A percentile compares a stretch with the other conserved stretches of the same genome.
Evolutionary conservation across 2,329 filamentous ascomycete species (phyloP).

Genomic region (Neonectria faginata): DNA sequence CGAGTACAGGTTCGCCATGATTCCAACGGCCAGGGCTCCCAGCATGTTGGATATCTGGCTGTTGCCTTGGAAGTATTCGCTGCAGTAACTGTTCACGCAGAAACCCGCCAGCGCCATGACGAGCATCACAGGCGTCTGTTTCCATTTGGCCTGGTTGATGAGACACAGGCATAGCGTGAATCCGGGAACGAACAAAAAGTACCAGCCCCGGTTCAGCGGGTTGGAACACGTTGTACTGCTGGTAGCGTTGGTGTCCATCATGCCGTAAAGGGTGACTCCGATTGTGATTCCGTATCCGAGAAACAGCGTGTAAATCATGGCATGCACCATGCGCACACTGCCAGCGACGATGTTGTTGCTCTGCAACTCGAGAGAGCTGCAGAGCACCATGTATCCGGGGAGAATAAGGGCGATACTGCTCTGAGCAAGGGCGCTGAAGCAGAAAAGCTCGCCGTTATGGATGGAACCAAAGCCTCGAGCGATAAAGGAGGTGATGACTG

Average conservation of each 20-base stretch:
- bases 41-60: slow-evolving; percentile 82
- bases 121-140: slow-evolving; percentile 81
- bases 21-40: slow-evolving; percentile 79
- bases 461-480: slow-evolving; percentile 78
- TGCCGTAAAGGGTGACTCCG: slow-evolving; percentile 73
- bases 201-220: slow-evolving; percentile 59
- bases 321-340: slow-evolving; percentile 80
- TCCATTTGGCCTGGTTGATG: slow-evolving; percentile 85
- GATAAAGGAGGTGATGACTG: slow-evolving; percentile 75
- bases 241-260: slow-evolving; percentile 68
- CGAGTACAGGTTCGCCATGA: slow-evolving; percentile 83
- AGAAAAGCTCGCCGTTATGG: slow-evolving; percentile 68
- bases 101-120: slow-evolving; percentile 80
- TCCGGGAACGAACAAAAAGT: slow-evolving; percentile 78
- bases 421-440: slow-evolving; percentile 78
- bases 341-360: slow-evolving; percentile 77
- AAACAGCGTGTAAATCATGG: slow-evolving; percentile 80
- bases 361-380: slow-evolving; percentile 72
- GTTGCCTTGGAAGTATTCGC: slow-evolving; percentile 74
- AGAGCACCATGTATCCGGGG: slow-evolving; percentile 66
- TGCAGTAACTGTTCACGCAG: slow-evolving; percentile 79
- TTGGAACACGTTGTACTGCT: slow-evolving; percentile 56
- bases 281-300: slow-evolving; percentile 81
- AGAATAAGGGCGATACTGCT: slow-evolving; percentile 81
- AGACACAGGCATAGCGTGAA: slow-evolving; percentile 82